These are phyloP conservation scores for Heritiera littoralis DNA, from an alignment of 345 rosid genomes.

Conservation along the genomic window DNA sequence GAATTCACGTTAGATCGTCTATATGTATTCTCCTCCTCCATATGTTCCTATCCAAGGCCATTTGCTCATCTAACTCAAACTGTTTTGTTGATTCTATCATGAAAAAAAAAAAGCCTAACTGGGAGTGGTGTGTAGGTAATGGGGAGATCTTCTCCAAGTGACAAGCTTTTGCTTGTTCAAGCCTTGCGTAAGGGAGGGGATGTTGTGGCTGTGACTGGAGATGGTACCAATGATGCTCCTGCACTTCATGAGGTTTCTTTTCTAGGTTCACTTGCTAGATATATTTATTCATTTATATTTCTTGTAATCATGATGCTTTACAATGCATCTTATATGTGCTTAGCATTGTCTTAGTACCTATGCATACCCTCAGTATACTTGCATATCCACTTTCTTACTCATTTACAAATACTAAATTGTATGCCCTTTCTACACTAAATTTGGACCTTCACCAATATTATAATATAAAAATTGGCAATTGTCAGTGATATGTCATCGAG, in stretches of 20 bases:
- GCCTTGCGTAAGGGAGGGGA: constrained; percentile 88
- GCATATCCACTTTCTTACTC: not conserved
- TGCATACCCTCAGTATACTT: not conserved
- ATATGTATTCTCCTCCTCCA: too few relatives aligned
- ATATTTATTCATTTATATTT: not conserved
- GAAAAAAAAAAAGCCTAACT: constrained; percentile 6
- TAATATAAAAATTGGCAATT: too few relatives aligned
- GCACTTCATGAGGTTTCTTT: constrained; percentile 92
- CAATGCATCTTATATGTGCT: not conserved
- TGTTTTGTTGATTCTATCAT: not conserved
- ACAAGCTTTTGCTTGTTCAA: constrained; percentile 97
- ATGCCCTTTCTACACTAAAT: not conserved
- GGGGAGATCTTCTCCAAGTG: constrained; percentile 94
- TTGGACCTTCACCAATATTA: too few relatives aligned
- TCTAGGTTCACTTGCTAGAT: not conserved
- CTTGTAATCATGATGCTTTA: not conserved
- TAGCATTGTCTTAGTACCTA: not conserved
- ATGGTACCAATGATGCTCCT: constrained; percentile 99
- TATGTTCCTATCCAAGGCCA: too few relatives aligned
- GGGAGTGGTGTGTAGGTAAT: constrained; percentile 63
- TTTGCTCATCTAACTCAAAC: too few relatives aligned
- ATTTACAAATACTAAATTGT: constrained; percentile 4
- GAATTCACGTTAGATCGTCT: too few relatives aligned
- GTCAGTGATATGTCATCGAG: not conserved
- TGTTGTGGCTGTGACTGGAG: constrained; percentile 99